Base-by-base conservation (phyloP, 2,329 filamentous ascomycete species). In the Aspergillus fijiensis region DNA sequence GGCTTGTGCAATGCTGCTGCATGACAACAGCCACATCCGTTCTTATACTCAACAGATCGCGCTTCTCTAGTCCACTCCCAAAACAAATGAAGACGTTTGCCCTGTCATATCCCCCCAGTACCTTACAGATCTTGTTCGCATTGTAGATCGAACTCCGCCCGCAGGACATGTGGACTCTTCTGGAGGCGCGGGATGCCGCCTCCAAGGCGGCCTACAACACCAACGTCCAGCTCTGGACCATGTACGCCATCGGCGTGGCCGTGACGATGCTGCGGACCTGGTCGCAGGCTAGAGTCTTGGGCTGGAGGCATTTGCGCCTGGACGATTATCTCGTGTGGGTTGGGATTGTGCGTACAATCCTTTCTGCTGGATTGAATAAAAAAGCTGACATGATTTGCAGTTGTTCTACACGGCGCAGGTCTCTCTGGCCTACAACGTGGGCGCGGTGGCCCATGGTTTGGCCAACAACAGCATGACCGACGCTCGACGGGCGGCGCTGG, bases 391-490 rank as follows among this genome's bases (percentile, higher is more conserved):
- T 14, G 9, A 21, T 9, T 5, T 49, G 27, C 29, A 83, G 80
- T 57, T 80, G 10, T 74, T 84, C 51, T 84, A 85, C 57, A 75
- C 77, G 1, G 69, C 77, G 4, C 80, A 85, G 65, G 78, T 81
- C 1, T 72, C 72, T 31, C 70, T 81, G 19, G 79, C 77, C 4
- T 80, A 83, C 51, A 75, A 72, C n/a, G 78, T 83, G 10, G 80
- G 80, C 12, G 75, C 76, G 35, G 67, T 70, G 14, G 80, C 76
- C 19, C 71, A 76, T 49, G 83, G 83, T 0, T 72, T 85, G 1
- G 82, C 83, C 14, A 85, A 86, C 61, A 83, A 83, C 63, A 77
- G 77, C 56, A 84, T 87, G 81, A 81, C 82, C 2, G 70, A 79
- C 27, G 76, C 74, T 9, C 69, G 83, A 61, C 77, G 84, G 9